Conservation (phyloP, 768 basidiomycete genomes). For the Boletellus ananas region DNA sequence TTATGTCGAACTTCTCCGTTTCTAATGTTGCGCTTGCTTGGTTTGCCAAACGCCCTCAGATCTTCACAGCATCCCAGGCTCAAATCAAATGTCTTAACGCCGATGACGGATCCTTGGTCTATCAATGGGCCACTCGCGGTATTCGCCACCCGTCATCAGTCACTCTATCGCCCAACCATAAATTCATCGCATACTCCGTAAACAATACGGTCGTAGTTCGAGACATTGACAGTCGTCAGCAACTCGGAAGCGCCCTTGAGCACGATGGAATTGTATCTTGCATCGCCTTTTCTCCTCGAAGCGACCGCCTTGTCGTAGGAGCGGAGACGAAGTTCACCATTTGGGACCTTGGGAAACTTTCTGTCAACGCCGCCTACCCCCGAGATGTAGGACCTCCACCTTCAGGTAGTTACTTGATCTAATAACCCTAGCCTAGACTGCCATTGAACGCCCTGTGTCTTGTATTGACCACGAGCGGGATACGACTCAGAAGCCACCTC, state of each 20-base stretch:
- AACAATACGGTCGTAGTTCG: constrained; percentile 9
- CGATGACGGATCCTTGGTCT: constrained; percentile 9
- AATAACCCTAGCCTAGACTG: not conserved
- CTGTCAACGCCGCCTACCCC: not conserved
- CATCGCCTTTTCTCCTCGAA: constrained; percentile 9
- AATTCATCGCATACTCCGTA: constrained; percentile 14
- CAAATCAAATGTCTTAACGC: constrained; percentile 16
- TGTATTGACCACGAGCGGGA: constrained; percentile 7
- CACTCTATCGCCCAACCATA: constrained; percentile 9
- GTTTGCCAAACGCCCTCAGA: constrained; percentile 7
- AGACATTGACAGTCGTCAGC: constrained; percentile 6
- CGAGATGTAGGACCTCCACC: not conserved
- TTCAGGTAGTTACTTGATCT: not conserved
- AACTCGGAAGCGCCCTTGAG: constrained; percentile 8
- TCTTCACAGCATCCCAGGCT: constrained; percentile 17
- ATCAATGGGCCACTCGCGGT: constrained; percentile 14
- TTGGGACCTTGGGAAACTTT: constrained; percentile 12
- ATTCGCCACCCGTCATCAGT: constrained; percentile 9
- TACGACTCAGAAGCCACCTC: not conserved
- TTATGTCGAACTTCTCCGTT: constrained; percentile 1
- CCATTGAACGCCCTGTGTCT: not conserved
- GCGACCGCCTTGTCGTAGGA: constrained; percentile 4
- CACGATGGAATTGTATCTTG: constrained; percentile 10
- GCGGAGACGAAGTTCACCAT: constrained; percentile 9
- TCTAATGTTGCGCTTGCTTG: constrained; percentile 9